phyloP scores from a whole-genome alignment of 208 protist genomes.

The Crithidia acanthocephali region DNA sequence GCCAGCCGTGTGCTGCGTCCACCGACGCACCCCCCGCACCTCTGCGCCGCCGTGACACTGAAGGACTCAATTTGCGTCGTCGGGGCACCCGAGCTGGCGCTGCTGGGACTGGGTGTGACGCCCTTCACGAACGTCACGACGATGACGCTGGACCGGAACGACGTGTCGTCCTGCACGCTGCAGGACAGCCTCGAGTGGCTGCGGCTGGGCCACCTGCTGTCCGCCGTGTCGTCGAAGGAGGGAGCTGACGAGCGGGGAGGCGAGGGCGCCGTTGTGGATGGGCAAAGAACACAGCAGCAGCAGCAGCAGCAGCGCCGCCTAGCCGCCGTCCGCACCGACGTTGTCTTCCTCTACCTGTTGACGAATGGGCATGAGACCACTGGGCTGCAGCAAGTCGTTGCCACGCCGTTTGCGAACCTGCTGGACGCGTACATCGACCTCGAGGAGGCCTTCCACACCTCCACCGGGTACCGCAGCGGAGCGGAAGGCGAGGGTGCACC shows the following conservation, averaged over 20 bases:
- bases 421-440: conserved; percentile 61
- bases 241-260: too few species aligned
- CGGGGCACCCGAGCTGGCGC: conserved; percentile 61
- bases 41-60: conserved; percentile 28
- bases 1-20: conserved; percentile 46
- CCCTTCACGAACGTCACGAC: conserved; percentile 79
- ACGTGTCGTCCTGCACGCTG: conserved; percentile 67
- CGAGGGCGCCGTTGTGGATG: not conserved
- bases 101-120: conserved; percentile 55
- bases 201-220: conserved; percentile 52
- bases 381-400: conserved; percentile 41
- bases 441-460: not conserved
- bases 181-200: conserved; percentile 73
- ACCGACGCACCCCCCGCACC: conserved; percentile 17
- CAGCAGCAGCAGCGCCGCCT: conserved; percentile 26
- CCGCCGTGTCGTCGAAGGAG: too few species aligned
- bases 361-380: conserved; percentile 54
- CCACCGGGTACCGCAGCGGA: not conserved
- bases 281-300: not conserved
- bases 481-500: not conserved
- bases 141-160: conserved; percentile 55
- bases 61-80: conserved; percentile 74
- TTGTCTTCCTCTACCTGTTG: conserved; percentile 71
- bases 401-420: conserved; percentile 55
- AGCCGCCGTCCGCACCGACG: conserved; percentile 58